Evolutionary conservation across 257 asterid genomes (phyloP).

Genomic region (Solanum bukasovii): DNA sequence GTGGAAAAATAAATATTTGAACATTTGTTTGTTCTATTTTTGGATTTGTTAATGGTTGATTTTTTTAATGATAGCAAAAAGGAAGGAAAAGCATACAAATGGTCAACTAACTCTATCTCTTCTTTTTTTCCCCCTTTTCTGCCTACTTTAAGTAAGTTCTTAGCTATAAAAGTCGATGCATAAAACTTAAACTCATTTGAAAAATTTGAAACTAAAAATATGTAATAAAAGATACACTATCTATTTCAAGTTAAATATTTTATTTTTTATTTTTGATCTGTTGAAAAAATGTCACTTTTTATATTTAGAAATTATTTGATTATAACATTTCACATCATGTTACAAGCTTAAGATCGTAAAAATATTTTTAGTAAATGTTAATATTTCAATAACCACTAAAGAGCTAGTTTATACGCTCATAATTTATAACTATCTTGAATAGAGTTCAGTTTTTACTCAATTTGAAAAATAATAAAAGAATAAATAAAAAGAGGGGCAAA

Average conservation of each 20-base stretch:
- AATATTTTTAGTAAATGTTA: too few species aligned
- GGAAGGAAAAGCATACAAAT: slow-evolving; percentile 30
- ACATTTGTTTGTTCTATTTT: not conserved
- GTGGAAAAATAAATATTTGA: not conserved
- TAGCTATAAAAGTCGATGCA: not conserved
- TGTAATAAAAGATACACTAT: not conserved
- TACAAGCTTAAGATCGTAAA: not conserved
- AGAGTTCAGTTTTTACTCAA: too few species aligned
- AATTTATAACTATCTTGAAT: too few species aligned
- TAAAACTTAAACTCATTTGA: not conserved
- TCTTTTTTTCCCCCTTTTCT: not conserved
- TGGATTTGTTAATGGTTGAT: slow-evolving; percentile 15
- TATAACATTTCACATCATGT: not conserved
- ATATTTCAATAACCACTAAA: not conserved
- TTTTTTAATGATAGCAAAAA: slow-evolving; percentile 24
- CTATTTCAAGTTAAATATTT: not conserved
- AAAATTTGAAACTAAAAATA: not conserved
- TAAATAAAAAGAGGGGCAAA: not conserved
- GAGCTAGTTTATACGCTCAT: not conserved
- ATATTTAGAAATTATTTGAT: not conserved
- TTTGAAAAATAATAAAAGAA: too few species aligned
- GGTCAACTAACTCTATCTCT: slow-evolving; percentile 17
- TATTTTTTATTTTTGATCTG: not conserved
- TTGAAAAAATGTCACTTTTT: not conserved
- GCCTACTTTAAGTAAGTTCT: not conserved